These are phyloP conservation scores for Acacia confusa DNA, from an alignment of 306 rosid species.

Conservation along the genomic window DNA sequence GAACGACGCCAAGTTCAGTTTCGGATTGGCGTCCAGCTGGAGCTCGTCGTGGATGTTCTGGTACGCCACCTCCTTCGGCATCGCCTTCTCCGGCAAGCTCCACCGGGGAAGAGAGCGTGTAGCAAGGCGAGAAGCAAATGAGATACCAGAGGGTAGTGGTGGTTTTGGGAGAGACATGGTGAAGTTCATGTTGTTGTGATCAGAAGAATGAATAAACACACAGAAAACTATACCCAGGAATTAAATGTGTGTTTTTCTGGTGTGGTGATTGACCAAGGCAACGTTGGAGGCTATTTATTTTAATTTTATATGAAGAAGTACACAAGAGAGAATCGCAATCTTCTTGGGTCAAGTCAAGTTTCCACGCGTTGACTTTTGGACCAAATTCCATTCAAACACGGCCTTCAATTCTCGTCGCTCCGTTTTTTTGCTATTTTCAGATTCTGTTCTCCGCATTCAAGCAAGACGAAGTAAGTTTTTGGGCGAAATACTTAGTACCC, in stretches of 20 bases:
- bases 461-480: too few relatives aligned
- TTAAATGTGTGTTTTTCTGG: neutral
- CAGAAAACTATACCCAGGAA: neutral
- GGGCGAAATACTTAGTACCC: too few relatives aligned
- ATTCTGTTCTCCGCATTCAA: too few relatives aligned
- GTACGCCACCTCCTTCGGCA: constrained; percentile 58
- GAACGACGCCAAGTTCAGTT: constrained; percentile 76
- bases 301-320: neutral
- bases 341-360: neutral
- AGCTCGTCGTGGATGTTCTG: constrained; percentile 67
- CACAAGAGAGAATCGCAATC: neutral
- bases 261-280: neutral
- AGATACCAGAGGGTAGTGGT: constrained; percentile 28
- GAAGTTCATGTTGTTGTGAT: neutral
- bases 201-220: neutral
- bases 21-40: constrained; percentile 60
- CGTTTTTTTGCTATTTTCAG: neutral
- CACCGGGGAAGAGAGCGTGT: constrained; percentile 34
- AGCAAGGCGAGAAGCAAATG: constrained; percentile 25
- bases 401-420: neutral
- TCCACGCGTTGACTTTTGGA: neutral
- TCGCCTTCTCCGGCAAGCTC: constrained; percentile 51
- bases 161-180: constrained; percentile 42
- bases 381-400: neutral
- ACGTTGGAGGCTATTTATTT: neutral